Evolutionary conservation across 257 asterid species (phyloP).

Genomic region (Solanum pimpinellifolium): DNA sequence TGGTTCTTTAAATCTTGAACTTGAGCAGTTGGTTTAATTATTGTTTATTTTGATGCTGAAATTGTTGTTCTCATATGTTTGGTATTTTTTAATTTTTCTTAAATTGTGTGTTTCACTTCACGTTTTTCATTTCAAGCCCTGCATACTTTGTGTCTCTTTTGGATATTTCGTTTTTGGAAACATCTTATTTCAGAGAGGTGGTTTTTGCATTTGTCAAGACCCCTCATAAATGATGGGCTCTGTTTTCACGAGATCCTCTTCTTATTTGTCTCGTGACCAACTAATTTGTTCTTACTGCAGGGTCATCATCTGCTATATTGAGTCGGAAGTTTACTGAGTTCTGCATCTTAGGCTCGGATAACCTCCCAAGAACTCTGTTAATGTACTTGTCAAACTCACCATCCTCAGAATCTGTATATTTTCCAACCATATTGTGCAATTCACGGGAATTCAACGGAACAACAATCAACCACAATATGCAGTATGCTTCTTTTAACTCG

Average conservation of each 20-base stretch:
- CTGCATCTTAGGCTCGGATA: conserved; percentile 67
- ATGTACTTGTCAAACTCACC: conserved; percentile 86
- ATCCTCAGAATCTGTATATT: conserved; percentile 49
- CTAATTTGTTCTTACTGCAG: conserved; percentile 21
- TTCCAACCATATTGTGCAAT: conserved; percentile 75
- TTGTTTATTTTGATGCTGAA: neutral
- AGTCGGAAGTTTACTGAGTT: conserved; percentile 64
- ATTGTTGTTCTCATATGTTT: neutral
- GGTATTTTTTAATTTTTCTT: neutral
- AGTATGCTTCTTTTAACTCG: conserved; percentile 31
- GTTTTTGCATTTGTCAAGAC: neutral
- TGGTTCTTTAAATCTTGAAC: neutral
- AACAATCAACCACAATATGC: conserved; percentile 58
- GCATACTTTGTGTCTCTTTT: neutral
- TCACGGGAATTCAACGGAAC: conserved; percentile 57
- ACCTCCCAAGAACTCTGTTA: conserved; percentile 70
- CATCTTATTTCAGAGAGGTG: neutral
- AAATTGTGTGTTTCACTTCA: neutral
- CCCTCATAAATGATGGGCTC: neutral
- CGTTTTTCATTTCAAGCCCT: neutral
- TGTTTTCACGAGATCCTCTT: neutral
- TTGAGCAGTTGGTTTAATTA: neutral
- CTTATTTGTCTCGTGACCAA: neutral
- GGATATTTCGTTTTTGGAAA: neutral
- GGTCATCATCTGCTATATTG: conserved; percentile 53